Evolutionary conservation across 495 filamentous ascomycete genomes (phyloP).

Genomic region (Chaetomidium leptoderma): DNA sequence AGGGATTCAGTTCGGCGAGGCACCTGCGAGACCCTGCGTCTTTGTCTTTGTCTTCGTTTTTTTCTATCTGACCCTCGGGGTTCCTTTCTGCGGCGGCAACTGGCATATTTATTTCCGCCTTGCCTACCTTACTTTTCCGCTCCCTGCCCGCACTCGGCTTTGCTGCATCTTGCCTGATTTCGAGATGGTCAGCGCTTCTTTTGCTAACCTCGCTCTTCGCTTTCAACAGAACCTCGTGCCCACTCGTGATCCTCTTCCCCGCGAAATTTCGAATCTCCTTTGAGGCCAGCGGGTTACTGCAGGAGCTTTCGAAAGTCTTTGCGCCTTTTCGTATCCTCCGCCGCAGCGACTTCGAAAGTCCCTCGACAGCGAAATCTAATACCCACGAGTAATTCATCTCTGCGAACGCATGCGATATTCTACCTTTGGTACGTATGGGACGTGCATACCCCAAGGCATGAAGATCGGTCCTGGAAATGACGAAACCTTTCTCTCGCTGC

Average conservation of each 20-base stretch:
- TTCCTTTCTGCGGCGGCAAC: neutral
- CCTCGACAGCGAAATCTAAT: constrained; percentile 27
- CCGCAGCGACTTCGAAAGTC: constrained; percentile 37
- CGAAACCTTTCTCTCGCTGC: constrained; percentile 28
- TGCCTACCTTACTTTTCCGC: neutral
- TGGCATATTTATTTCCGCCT: neutral
- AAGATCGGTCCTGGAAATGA: constrained; percentile 24
- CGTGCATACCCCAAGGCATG: constrained; percentile 14
- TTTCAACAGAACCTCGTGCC: constrained; percentile 26
- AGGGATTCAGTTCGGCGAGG: neutral
- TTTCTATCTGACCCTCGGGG: neutral
- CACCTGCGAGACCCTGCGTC: neutral
- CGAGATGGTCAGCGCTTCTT: neutral
- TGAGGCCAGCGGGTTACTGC: constrained; percentile 92
- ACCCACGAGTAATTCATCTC: constrained; percentile 11
- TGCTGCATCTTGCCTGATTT: neutral
- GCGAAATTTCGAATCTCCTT: constrained; percentile 57
- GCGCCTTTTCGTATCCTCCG: constrained; percentile 40
- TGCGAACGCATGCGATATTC: constrained; percentile 13
- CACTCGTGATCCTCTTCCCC: constrained; percentile 28
- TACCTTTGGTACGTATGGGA: constrained; percentile 17
- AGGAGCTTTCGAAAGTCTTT: constrained; percentile 58
- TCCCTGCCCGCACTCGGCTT: neutral
- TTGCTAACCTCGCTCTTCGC: constrained; percentile 28
- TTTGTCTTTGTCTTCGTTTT: neutral